These are phyloP conservation scores for Colletotrichum nymphaeae DNA, from an alignment of 2,329 filamentous ascomycete species.

Conservation along the genomic window DNA sequence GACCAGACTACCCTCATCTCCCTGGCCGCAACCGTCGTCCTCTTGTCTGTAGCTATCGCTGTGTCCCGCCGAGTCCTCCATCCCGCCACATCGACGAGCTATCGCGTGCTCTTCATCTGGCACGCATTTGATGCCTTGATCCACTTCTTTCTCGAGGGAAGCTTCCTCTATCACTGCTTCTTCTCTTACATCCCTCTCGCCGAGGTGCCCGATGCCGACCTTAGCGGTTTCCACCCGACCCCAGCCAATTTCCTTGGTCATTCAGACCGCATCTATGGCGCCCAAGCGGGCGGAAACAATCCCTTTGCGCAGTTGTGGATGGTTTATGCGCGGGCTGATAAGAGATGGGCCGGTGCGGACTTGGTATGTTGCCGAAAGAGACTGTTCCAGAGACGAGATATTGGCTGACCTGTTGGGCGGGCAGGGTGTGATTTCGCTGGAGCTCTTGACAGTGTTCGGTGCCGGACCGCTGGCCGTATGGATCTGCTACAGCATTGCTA, in stretches of 20 bases:
- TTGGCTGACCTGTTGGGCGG: constrained; percentile 6
- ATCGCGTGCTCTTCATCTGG: constrained; percentile 90
- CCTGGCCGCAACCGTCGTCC: constrained; percentile 64
- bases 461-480: constrained; percentile 70
- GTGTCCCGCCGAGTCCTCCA: constrained; percentile 61
- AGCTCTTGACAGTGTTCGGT: constrained; percentile 73
- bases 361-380: constrained; percentile 51
- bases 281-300: constrained; percentile 65
- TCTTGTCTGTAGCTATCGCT: constrained; percentile 62
- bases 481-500: constrained; percentile 70
- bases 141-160: constrained; percentile 91
- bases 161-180: constrained; percentile 95
- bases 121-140: constrained; percentile 93
- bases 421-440: constrained; percentile 70
- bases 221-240: constrained; percentile 55
- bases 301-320: constrained; percentile 73
- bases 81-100: constrained; percentile 61
- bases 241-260: constrained; percentile 64
- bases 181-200: constrained; percentile 65
- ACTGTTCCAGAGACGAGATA: neutral
- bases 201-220: constrained; percentile 46
- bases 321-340: constrained; percentile 75
- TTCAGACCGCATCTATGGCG: constrained; percentile 63
- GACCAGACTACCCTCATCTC: constrained; percentile 71
- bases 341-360: constrained; percentile 72